A percentile compares a stretch with the other conserved stretches of the same genome.
These are phyloP conservation scores for Saturnispora serradocipensis DNA, from an alignment of 805 yeast genomes.

Conservation along the genomic window DNA sequence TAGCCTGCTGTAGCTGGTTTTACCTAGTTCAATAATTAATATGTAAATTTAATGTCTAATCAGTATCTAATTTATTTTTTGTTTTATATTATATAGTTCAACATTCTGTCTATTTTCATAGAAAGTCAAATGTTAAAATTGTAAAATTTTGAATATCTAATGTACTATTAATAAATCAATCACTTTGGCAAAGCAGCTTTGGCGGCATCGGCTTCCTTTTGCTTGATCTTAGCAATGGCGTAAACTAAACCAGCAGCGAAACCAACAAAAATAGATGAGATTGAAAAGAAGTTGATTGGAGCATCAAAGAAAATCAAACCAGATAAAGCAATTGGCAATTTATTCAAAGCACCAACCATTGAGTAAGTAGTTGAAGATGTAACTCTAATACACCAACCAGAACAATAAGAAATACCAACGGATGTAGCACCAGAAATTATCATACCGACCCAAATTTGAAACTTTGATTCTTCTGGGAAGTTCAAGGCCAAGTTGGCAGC, in stretches of 20 bases:
- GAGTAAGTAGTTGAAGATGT: slow-evolving; percentile 97
- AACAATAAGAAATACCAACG: slow-evolving; percentile 95
- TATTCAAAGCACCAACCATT: slow-evolving; percentile 98
- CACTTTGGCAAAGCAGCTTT: slow-evolving; percentile 28
- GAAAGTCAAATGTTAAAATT: background rate
- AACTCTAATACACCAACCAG: slow-evolving; percentile 99
- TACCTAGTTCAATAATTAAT: background rate
- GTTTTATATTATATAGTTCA: background rate
- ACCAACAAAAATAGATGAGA: slow-evolving; percentile 85
- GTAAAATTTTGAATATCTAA: background rate
- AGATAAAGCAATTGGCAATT: slow-evolving; percentile 92
- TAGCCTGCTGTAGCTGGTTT: background rate
- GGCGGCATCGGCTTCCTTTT: slow-evolving; percentile 37
- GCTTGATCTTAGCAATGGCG: slow-evolving; percentile 91
- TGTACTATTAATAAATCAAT: background rate
- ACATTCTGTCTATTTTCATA: background rate
- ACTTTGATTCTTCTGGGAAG: slow-evolving; percentile 68
- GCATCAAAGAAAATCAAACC: slow-evolving; percentile 94
- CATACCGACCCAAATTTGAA: slow-evolving; percentile 71
- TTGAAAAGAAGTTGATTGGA: slow-evolving; percentile 83
- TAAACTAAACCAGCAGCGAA: slow-evolving; percentile 93
- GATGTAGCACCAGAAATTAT: slow-evolving; percentile 87
- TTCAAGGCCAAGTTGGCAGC: slow-evolving; percentile 61
- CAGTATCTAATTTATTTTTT: no score
- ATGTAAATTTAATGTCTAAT: background rate